Percentiles rank a stretch among this genome's conserved stretches.
phyloP scores from a whole-genome alignment of 805 yeast genomes.

The Metschnikowia gruessii region DNA sequence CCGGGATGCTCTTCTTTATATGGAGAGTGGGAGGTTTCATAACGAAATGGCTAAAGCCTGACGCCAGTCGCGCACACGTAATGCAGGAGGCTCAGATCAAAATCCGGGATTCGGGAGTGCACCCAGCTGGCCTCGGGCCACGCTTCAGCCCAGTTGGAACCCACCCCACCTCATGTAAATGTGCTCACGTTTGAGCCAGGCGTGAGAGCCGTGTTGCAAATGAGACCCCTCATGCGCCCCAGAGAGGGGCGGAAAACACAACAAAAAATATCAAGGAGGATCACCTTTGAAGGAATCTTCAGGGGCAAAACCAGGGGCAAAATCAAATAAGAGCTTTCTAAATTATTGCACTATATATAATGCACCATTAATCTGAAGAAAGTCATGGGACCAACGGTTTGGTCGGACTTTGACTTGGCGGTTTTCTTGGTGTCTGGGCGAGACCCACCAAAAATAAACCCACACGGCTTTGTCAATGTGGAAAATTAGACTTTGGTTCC shows the following conservation, averaged over 20 bases:
- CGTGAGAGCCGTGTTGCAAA: not conserved
- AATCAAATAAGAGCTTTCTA: no score
- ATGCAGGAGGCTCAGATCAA: conserved; percentile 4
- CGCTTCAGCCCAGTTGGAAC: no score
- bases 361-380: no score
- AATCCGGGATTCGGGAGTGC: not conserved
- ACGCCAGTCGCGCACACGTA: conserved; percentile 6
- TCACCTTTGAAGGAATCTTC: no score
- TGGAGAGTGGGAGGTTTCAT: conserved; percentile 4
- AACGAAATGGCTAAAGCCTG: conserved; percentile 7
- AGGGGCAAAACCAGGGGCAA: no score
- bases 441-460: not conserved
- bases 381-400: no score
- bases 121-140: not conserved
- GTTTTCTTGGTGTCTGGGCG: not conserved
- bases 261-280: no score
- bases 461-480: not conserved
- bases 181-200: not conserved
- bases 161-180: no score
- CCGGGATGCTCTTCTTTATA: conserved; percentile 1
- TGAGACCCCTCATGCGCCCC: not conserved
- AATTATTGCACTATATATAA: no score
- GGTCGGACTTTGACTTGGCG: no score
- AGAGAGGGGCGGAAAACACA: no score
- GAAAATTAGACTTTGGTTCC: no score